These are phyloP conservation scores for Onygenales sp. DNA, from an alignment of 2,329 filamentous ascomycete genomes.

Conservation along the genomic window DNA sequence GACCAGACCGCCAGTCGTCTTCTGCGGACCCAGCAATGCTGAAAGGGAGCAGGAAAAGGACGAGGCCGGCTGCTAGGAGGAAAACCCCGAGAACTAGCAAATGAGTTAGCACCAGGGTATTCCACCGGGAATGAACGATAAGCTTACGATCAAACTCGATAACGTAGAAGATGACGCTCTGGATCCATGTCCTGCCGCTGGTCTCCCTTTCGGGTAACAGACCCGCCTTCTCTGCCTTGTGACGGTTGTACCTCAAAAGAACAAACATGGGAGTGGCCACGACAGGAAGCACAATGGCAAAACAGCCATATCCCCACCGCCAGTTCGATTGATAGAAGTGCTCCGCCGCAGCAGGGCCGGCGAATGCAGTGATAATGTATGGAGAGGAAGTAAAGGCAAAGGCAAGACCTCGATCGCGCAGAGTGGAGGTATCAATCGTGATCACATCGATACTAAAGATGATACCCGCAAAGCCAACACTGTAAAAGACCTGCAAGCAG, in stretches of 20 bases:
- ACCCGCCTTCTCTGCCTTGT: constrained; percentile 40
- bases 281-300: constrained; percentile 50
- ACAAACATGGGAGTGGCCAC: constrained; percentile 45
- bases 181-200: neutral
- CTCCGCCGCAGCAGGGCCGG: constrained; percentile 42
- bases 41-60: too few relatives aligned
- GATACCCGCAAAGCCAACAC: constrained; percentile 45
- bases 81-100: too few relatives aligned
- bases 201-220: constrained; percentile 6
- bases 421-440: constrained; percentile 50
- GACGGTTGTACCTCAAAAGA: constrained; percentile 45
- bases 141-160: too few relatives aligned
- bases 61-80: too few relatives aligned
- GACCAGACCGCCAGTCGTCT: constrained; percentile 10
- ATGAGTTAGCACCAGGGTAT: too few relatives aligned
- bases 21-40: constrained; percentile 5
- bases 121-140: too few relatives aligned
- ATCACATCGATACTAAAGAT: constrained; percentile 48
- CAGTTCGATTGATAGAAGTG: constrained; percentile 38
- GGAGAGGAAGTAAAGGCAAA: constrained; percentile 47
- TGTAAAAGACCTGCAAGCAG: constrained; percentile 33
- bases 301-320: constrained; percentile 55
- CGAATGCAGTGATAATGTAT: constrained; percentile 33
- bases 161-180: neutral
- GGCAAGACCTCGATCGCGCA: constrained; percentile 49